Percentiles rank a stretch among this genome's conserved stretches.
phyloP scores from a whole-genome alignment of 208 protist genomes.

The Porcisia hertigi region DNA sequence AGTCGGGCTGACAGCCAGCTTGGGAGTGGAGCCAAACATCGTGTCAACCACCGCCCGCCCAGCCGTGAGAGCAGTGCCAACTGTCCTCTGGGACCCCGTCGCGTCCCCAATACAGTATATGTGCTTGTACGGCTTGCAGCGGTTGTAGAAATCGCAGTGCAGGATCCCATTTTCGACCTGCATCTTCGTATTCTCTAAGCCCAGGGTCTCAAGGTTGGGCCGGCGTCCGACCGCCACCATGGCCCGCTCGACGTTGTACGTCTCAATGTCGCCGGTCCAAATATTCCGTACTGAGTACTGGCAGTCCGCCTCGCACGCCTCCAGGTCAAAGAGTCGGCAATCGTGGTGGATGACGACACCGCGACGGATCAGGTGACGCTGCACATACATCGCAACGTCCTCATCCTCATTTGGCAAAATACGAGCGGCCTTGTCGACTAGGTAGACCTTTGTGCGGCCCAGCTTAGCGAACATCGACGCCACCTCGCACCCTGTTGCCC shows the following conservation, averaged over 20 bases:
- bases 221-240: constrained; percentile 59
- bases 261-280: constrained; percentile 36
- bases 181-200: constrained; percentile 59
- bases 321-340: constrained; percentile 60
- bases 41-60: constrained; percentile 55
- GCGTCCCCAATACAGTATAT: constrained; percentile 79
- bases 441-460: constrained; percentile 53
- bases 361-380: constrained; percentile 39
- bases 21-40: constrained; percentile 52
- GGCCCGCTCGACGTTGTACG: constrained; percentile 54
- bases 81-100: constrained; percentile 29
- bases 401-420: constrained; percentile 68
- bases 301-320: constrained; percentile 34
- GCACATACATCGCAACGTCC: constrained; percentile 57
- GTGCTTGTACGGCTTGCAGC: constrained; percentile 64
- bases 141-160: constrained; percentile 48
- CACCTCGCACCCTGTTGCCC: constrained; percentile 72
- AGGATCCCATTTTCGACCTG: constrained; percentile 47
- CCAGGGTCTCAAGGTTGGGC: constrained; percentile 51
- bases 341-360: constrained; percentile 59
- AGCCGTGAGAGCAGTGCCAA: constrained; percentile 52
- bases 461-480: constrained; percentile 72
- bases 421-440: constrained; percentile 60
- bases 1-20: constrained; percentile 20
- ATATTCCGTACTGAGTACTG: constrained; percentile 57